phyloP scores from a whole-genome alignment of 2,329 filamentous ascomycete species.

The Amesomyces nigricolor region DNA sequence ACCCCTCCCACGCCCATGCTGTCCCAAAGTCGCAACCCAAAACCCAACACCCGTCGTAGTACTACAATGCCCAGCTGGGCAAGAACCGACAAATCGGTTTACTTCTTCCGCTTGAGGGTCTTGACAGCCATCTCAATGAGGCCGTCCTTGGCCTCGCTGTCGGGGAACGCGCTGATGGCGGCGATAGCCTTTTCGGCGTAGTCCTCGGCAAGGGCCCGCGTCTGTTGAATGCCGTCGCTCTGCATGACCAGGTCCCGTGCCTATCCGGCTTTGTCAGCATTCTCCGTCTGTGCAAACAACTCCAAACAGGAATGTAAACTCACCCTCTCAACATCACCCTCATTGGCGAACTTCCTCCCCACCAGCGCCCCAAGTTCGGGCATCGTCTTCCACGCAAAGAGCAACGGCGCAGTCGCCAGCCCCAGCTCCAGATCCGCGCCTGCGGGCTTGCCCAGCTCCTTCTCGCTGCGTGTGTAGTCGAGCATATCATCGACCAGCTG shows the following conservation, averaged over 20 bases:
- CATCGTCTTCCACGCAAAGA: conserved; percentile 93
- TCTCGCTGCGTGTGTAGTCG: conserved; percentile 83
- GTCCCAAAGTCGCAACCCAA: not conserved
- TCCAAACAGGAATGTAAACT: conserved; percentile 32
- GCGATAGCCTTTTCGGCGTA: conserved; percentile 83
- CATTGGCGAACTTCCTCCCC: conserved; percentile 77
- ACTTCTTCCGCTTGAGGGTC: conserved; percentile 84
- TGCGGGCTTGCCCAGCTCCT: conserved; percentile 87
- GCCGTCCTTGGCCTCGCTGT: conserved; percentile 90
- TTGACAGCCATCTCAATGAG: conserved; percentile 92
- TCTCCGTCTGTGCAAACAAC: not conserved
- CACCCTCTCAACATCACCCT: conserved; percentile 82
- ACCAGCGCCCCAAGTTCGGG: conserved; percentile 81
- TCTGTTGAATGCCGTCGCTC: conserved; percentile 88
- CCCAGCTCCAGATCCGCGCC: conserved; percentile 91
- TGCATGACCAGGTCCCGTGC: conserved; percentile 77
- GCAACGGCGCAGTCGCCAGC: conserved; percentile 82
- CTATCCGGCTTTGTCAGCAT: conserved; percentile 41
- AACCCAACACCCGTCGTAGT: not conserved
- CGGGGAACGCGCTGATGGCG: conserved; percentile 78
- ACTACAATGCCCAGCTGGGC: conserved; percentile 7
- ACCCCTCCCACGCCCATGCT: not conserved
- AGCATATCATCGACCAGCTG: conserved; percentile 97
- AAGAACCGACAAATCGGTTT: conserved; percentile 23
- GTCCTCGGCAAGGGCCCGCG: conserved; percentile 80